Evolutionary conservation across 2,329 filamentous ascomycete species (phyloP).

Genomic region (Bipolaris victoriae): DNA sequence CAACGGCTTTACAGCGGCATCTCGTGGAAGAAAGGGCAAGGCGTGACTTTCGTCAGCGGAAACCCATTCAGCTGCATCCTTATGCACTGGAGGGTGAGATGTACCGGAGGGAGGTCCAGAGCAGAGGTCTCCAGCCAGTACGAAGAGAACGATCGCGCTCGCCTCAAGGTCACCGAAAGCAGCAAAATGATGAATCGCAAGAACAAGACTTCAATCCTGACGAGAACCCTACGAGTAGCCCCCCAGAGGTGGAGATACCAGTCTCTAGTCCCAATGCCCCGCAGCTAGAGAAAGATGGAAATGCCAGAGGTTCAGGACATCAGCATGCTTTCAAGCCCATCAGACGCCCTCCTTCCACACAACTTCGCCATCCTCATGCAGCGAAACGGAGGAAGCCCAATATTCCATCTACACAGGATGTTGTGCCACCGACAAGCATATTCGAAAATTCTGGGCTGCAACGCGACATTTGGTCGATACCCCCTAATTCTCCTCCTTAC

Average conservation of each 20-base stretch:
- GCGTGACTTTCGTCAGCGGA: constrained; percentile 52
- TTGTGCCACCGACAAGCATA: constrained; percentile 14
- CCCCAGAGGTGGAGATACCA: constrained; percentile 30
- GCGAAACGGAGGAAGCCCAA: constrained; percentile 34
- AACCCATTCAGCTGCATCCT: constrained; percentile 57
- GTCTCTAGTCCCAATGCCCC: constrained; percentile 31
- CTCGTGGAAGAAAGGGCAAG: constrained; percentile 23
- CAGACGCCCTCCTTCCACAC: constrained; percentile 18
- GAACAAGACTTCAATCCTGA: constrained; percentile 43
- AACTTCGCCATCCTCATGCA: constrained; percentile 22
- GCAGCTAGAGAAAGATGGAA: constrained; percentile 12
- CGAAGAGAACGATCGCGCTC: constrained; percentile 41
- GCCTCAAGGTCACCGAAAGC: constrained; percentile 24
- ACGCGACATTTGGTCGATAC: constrained; percentile 46
- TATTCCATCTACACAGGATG: constrained; percentile 18
- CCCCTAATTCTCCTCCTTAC: constrained; percentile 53
- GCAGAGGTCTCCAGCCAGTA: constrained; percentile 54
- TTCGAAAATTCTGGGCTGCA: constrained; percentile 11
- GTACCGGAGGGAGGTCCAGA: constrained; percentile 52
- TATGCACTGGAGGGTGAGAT: constrained; percentile 54
- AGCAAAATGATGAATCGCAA: constrained; percentile 35
- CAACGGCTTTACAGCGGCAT: constrained; percentile 23
- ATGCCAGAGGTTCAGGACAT: constrained; percentile 6
- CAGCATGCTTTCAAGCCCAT: constrained; percentile 7
- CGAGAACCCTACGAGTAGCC: constrained; percentile 28